Conservation (phyloP, 129 eudicot species). For the Silybum marianum region DNA sequence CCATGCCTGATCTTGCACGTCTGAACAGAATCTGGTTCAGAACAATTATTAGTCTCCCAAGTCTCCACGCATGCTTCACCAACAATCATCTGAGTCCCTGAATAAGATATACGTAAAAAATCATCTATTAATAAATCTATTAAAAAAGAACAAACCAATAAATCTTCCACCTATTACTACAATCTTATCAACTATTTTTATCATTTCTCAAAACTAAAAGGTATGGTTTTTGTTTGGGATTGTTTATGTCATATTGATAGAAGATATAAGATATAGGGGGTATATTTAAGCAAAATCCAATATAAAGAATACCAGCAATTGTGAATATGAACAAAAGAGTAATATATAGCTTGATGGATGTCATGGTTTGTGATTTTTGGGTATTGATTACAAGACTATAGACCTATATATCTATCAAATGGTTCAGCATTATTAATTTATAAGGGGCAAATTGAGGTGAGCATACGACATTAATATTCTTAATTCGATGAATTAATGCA, state of each 20-base stretch:
- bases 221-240: background rate
- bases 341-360: conserved; percentile 16
- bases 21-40: background rate
- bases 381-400: background rate
- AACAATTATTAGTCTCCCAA: background rate
- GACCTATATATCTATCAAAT: background rate
- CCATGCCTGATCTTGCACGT: background rate
- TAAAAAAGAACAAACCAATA: no score
- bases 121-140: background rate
- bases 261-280: no score
- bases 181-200: no score
- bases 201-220: no score
- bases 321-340: background rate
- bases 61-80: background rate
- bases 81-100: background rate
- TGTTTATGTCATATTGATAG: background rate
- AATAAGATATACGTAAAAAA: background rate
- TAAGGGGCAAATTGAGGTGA: background rate
- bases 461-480: background rate
- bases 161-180: no score
- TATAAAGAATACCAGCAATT: background rate
- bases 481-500: no score
- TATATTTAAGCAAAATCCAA: background rate
- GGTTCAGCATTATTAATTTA: background rate
- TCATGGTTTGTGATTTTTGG: background rate